A percentile compares a stretch with the other conserved stretches of the same genome.
phyloP scores from a whole-genome alignment of 2,329 filamentous ascomycete species.

The Hansfordia pulvinata region DNA sequence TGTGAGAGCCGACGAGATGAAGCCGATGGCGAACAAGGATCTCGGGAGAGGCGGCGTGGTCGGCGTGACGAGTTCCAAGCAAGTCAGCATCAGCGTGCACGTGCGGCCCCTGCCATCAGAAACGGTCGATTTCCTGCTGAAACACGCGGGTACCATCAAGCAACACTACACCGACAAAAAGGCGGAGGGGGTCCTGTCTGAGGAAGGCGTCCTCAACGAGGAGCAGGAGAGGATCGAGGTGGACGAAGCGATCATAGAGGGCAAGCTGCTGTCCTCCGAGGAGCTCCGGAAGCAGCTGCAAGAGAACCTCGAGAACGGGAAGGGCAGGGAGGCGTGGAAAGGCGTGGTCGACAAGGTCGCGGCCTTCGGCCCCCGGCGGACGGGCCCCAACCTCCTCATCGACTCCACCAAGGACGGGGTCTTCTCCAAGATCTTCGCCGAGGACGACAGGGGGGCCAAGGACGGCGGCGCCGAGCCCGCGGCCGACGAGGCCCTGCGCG shows the following conservation, averaged over 20 bases:
- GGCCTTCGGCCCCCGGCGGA: conserved; percentile 78
- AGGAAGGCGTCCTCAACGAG: conserved; percentile 16
- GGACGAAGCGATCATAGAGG: conserved; percentile 44
- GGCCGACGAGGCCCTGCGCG: conserved; percentile 35
- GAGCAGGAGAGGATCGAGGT: conserved; percentile 27
- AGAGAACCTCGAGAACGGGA: conserved; percentile 53
- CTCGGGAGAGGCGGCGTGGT: conserved; percentile 72
- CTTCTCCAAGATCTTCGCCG: conserved; percentile 52
- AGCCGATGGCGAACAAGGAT: conserved; percentile 71
- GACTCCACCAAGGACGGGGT: conserved; percentile 64
- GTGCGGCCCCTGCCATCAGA: conserved; percentile 65
- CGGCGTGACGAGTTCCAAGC: conserved; percentile 69
- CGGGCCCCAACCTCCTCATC: conserved; percentile 79
- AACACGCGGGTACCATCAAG: conserved; percentile 69
- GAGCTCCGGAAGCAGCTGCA: conserved; percentile 69
- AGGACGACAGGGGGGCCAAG: too few relatives aligned
- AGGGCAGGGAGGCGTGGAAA: conserved; percentile 66
- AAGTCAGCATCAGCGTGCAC: conserved; percentile 62
- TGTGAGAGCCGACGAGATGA: conserved; percentile 80
- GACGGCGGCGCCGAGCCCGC: conserved; percentile 18
- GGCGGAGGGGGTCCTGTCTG: conserved; percentile 26
- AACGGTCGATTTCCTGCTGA: conserved; percentile 75
- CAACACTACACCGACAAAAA: conserved; percentile 60
- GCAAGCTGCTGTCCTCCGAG: conserved; percentile 50
- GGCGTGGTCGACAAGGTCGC: conserved; percentile 66